Evolutionary conservation across 148 eudicot genomes (phyloP), one percentile per base, ranked within the genome.

Genomic region (Chenopodium quinoa): DNA sequence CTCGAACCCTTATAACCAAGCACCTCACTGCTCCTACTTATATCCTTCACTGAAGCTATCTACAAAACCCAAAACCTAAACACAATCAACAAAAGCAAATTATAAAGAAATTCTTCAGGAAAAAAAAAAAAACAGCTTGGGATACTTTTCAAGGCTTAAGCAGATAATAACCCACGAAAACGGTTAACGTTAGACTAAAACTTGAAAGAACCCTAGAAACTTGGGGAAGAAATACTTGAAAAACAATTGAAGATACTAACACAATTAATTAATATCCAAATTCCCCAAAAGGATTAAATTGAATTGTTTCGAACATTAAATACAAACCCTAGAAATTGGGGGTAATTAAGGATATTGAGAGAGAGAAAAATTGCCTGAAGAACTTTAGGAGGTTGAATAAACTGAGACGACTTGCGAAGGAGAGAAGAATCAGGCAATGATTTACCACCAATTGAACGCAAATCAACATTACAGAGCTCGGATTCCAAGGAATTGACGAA

Each of bases 41-140:
- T 89, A 89, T 95, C 97, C 87, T 87, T 88, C 66, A 73, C 89
- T 3, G 96, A 92, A 80, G 91, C 89, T 34, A 95, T 81, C 98
- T 95, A 81, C 72, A 79, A 67, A 12, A 12, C 20, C 75, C 44
- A 78, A 67, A 12, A 4, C 71, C 75, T 31, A 78, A 44, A 56
- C 16, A 71, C 27, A 54, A 52, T 67, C 79, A 44, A 73, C 66
- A n/a, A 52, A 10, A 48, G 44, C 81, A 71, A 29, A 72, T 62
- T 23, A 50, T n/a, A 66, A 40, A 40, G 44, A 40, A 40, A 40
- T 40, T 40, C 44, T 40, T 40, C 44, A 40, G 44, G 6, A 37
- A 37, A 37, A 6, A 6, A 19, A 66, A 9, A 23, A 40, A 4
- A 29, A 78, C 14, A 0, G 27, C 23, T 20, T 63, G n/a, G 27